Percentiles rank a stretch among this genome's conserved stretches.
Evolutionary conservation across 768 basidiomycete species (phyloP).

Genomic region (Tulasnella sp.): DNA sequence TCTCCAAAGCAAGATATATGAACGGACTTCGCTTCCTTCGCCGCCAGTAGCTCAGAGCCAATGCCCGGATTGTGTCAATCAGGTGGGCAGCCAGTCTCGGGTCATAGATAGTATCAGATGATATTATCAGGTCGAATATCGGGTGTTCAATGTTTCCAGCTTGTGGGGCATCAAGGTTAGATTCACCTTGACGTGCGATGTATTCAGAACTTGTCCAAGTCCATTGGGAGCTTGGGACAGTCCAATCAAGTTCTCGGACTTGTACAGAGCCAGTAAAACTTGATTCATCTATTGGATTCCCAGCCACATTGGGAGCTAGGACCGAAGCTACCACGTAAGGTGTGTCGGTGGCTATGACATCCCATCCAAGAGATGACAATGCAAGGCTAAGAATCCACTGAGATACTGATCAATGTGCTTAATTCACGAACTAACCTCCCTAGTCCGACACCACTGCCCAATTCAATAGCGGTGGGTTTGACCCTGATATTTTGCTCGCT

Average conservation of each 20-base stretch:
- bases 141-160: constrained; percentile 24
- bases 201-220: constrained; percentile 35
- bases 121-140: constrained; percentile 63
- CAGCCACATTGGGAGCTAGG: constrained; percentile 45
- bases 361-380: constrained; percentile 54
- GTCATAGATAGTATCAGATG: constrained; percentile 73
- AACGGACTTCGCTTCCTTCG: constrained; percentile 27
- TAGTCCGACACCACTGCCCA: constrained; percentile 74
- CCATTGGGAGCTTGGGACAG: constrained; percentile 42
- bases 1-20: constrained; percentile 57
- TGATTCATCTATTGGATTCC: constrained; percentile 30
- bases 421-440: constrained; percentile 41
- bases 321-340: constrained; percentile 49
- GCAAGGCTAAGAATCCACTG: constrained; percentile 36
- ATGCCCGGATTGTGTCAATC: constrained; percentile 47
- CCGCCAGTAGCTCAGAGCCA: constrained; percentile 28
- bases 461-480: constrained; percentile 45
- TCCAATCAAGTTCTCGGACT: constrained; percentile 62
- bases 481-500: constrained; percentile 8
- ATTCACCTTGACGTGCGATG: constrained; percentile 21
- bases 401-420: background rate
- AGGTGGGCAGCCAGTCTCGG: constrained; percentile 51
- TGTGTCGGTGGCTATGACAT: constrained; percentile 67
- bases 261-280: constrained; percentile 26
- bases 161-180: background rate